phyloP scores from a whole-genome alignment of 2,329 filamentous ascomycete species.

The Alternaria sp. region DNA sequence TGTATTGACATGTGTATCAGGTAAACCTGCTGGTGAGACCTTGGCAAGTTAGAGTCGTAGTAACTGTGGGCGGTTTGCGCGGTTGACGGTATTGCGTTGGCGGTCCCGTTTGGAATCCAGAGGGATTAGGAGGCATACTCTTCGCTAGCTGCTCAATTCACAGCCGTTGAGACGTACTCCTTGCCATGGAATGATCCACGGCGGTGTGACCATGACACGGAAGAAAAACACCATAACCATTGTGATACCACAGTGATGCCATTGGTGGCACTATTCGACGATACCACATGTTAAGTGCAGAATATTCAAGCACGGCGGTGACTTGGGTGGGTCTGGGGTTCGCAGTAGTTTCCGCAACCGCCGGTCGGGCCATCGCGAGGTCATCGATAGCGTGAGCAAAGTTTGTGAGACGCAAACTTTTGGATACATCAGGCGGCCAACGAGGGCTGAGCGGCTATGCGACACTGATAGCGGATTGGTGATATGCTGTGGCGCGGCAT shows the following conservation, averaged over 20 bases:
- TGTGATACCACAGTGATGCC: not conserved
- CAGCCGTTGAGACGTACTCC: not conserved
- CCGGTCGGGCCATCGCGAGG: not conserved
- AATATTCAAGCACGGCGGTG: not conserved
- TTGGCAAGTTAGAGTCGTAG: not conserved
- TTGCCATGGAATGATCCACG: not conserved
- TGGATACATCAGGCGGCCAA: not conserved
- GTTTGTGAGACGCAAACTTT: not conserved
- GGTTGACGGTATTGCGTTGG: not conserved
- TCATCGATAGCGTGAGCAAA: not conserved
- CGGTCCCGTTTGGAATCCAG: not conserved
- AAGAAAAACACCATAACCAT: not conserved
- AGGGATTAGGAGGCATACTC: not conserved
- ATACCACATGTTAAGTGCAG: not conserved
- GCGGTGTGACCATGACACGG: not conserved
- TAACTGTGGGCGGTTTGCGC: not conserved
- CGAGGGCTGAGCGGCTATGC: conserved; percentile 14
- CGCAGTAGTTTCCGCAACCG: conserved; percentile 5
- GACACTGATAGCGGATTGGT: not conserved
- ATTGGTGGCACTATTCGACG: not conserved
- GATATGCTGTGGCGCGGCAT: conserved; percentile 13
- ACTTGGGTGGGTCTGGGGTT: not conserved
- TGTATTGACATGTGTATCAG: not conserved
- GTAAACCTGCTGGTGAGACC: not conserved
- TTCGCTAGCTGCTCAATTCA: not conserved